Evolutionary conservation across 371 early-diverging fungal species (phyloP), one percentile per base, ranked within the genome.

Genomic region (Syncephalastrum sp.): DNA sequence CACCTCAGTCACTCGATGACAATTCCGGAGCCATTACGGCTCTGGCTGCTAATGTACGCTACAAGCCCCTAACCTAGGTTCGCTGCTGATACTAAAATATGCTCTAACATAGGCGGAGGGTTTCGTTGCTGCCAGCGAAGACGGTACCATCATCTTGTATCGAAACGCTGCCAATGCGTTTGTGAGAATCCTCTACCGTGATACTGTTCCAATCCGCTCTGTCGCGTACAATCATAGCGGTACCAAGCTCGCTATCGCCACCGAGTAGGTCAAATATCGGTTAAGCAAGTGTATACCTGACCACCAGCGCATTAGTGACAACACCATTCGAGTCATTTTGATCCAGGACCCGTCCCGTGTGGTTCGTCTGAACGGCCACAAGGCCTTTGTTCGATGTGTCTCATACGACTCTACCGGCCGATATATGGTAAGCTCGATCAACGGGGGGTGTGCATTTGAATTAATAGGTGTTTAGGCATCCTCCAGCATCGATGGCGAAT

Each of bases 401-500:
- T 64, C 68, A 17, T 82, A 72, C 48, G 75, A 81, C 54, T 70
- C 72, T 15, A 47, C 41, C 2, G 81, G 77, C 2, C 57, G 68
- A 8, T 75, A 69, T 42, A 58, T 84, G 29, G 70, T 78, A 49
- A 57, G 53, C 16, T 24, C 24, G 25, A 8, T 53, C 5, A 13
- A 5, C 4, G 29, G 52, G 14, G 17, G 38, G 3, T 17, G 3
- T 17, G n/a, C 15, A 46, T 21, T 16, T 38, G 21, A 7, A 15
- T 13, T 47, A 1, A 53, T 16, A 45, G 23, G 2, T 15, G 46
- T 33, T 27, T 55, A 68, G 73, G 42, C 75, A 7, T 89, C 89
- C 6, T 76, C 83, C 10, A 77, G 76, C 13, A 75, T 75, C 46
- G 82, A 85, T 19, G 89, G 89, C 5, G 70, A 72, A 19, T 69